These are phyloP conservation scores for Rickenella mellea DNA, from an alignment of 768 basidiomycete species.

Conservation along the genomic window DNA sequence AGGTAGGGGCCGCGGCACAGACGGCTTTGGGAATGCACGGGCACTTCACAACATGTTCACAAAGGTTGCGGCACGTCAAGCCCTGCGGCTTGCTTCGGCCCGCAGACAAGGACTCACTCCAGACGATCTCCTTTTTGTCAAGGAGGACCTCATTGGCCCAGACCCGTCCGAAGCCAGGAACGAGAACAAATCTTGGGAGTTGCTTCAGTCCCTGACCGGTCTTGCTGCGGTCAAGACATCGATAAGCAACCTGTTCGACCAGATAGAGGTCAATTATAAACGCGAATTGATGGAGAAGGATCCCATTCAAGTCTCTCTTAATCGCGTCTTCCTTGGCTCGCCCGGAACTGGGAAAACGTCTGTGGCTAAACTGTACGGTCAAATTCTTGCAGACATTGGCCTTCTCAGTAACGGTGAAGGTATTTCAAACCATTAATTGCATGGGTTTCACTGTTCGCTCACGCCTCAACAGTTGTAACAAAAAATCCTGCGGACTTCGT, in stretches of 20 bases:
- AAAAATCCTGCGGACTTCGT: constrained; percentile 67
- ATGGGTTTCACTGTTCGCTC: not conserved
- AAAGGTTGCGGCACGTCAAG: constrained; percentile 41
- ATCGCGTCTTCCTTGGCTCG: constrained; percentile 56
- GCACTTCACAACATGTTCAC: constrained; percentile 44
- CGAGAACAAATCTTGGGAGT: constrained; percentile 39
- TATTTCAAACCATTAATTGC: constrained; percentile 17
- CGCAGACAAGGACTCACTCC: constrained; percentile 28
- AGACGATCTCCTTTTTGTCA: constrained; percentile 41
- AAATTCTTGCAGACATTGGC: constrained; percentile 48
- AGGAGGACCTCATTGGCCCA: constrained; percentile 57
- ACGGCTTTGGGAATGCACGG: constrained; percentile 63
- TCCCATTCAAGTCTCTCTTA: constrained; percentile 45
- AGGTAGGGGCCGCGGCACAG: constrained; percentile 46
- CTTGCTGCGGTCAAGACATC: constrained; percentile 49
- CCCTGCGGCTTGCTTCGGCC: constrained; percentile 33
- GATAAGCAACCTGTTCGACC: constrained; percentile 34
- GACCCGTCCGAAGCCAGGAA: constrained; percentile 42
- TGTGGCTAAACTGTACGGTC: constrained; percentile 58
- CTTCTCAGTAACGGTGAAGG: constrained; percentile 71
- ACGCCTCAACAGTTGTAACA: constrained; percentile 35
- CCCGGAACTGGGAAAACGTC: constrained; percentile 70
- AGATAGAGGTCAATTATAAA: constrained; percentile 43
- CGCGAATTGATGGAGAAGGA: constrained; percentile 50
- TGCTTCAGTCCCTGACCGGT: constrained; percentile 44